phyloP scores from a whole-genome alignment of 306 rosid species.

The Psophocarpus tetragonolobus region DNA sequence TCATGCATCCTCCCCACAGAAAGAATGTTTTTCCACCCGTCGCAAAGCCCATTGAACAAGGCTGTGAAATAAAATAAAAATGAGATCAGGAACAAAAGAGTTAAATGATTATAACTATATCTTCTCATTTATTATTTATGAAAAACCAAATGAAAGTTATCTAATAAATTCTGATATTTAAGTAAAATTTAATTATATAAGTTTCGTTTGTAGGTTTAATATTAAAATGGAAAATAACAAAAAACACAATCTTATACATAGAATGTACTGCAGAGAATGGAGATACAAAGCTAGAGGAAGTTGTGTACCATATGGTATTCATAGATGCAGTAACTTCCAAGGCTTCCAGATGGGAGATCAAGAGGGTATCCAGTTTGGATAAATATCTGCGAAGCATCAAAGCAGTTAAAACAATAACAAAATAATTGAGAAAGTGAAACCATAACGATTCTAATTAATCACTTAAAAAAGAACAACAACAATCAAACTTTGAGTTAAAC shows the following conservation, averaged over 20 bases:
- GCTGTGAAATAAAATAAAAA: constrained; percentile 51
- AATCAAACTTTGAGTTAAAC: constrained; percentile 42
- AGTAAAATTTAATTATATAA: constrained; percentile 18
- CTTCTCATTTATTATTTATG: not conserved
- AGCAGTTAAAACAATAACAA: constrained; percentile 32
- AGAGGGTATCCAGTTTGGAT: constrained; percentile 99
- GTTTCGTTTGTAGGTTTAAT: constrained; percentile 12
- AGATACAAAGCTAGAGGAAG: constrained; percentile 10
- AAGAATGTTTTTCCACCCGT: constrained; percentile 97
- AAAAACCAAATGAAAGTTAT: constrained; percentile 18
- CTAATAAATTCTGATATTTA: constrained; percentile 1
- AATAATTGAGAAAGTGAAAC: constrained; percentile 9
- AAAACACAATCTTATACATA: constrained; percentile 20
- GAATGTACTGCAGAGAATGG: constrained; percentile 8
- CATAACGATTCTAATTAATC: constrained; percentile 6
- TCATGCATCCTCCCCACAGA: constrained; percentile 99
- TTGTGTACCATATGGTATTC: constrained; percentile 92
- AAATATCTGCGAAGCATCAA: constrained; percentile 70
- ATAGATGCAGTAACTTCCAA: constrained; percentile 96
- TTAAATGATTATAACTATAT: not conserved
- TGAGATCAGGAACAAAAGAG: constrained; percentile 14
- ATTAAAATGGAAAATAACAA: constrained; percentile 11
- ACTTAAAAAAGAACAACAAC: not conserved
- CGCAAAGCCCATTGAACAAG: constrained; percentile 99
- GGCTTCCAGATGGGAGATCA: constrained; percentile 96